Percentiles rank a stretch among this genome's conserved stretches.
phyloP scores from a whole-genome alignment of 1,139 yeast genomes.

The Pichia sp. region DNA sequence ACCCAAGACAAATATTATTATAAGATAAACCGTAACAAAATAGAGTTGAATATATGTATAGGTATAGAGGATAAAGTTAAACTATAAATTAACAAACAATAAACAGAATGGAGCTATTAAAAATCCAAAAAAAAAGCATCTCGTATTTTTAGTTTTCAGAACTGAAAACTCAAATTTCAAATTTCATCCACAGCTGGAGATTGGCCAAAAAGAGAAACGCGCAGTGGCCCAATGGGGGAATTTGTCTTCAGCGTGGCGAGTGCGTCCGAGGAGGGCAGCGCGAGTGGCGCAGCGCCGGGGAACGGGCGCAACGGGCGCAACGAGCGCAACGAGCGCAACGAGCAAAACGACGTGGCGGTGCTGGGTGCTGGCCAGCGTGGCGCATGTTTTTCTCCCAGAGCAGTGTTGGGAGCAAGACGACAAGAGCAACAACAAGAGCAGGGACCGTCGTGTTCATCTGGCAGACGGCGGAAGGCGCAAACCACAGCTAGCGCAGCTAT shows the following conservation, averaged over 20 bases:
- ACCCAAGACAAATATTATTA: too few species aligned
- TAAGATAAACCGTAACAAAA: too few species aligned
- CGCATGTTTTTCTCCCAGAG: not conserved
- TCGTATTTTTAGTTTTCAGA: too few species aligned
- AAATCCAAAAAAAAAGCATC: too few species aligned
- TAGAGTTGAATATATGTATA: too few species aligned
- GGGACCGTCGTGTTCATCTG: not conserved
- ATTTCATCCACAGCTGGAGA: too few species aligned
- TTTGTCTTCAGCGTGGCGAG: not conserved
- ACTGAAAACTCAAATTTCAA: too few species aligned
- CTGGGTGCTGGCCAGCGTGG: not conserved
- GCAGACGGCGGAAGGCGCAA: not conserved
- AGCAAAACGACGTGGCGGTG: not conserved
- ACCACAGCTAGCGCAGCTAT: not conserved
- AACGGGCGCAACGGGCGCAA: not conserved
- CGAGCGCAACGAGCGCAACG: not conserved
- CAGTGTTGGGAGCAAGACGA: not conserved
- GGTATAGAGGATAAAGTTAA: too few species aligned
- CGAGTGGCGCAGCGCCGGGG: constrained; percentile 53
- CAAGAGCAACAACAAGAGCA: not conserved
- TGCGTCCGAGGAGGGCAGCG: not conserved
- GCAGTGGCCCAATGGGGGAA: not conserved
- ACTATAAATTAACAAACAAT: too few species aligned
- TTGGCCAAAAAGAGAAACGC: not conserved
- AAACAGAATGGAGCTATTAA: too few species aligned